These are phyloP conservation scores for Citrus cavaleriei DNA, from an alignment of 345 rosid genomes.

Conservation along the genomic window DNA sequence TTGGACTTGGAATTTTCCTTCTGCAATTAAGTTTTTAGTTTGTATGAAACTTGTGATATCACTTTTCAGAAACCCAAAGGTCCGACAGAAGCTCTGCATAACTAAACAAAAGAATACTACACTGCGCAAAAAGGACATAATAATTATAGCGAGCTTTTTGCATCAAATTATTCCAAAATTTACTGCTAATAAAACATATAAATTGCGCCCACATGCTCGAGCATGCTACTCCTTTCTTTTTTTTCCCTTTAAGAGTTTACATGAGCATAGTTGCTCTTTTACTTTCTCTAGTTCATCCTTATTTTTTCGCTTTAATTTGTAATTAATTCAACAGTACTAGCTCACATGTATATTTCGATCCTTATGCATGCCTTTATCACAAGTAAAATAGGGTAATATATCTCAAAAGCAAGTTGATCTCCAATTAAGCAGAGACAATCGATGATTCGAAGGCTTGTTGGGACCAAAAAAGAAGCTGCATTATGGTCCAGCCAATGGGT, in stretches of 20 bases:
- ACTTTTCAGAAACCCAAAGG: background rate
- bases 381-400: background rate
- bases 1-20: background rate
- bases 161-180: background rate
- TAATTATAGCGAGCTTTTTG: background rate
- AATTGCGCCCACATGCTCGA: background rate
- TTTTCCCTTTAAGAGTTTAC: background rate
- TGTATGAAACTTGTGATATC: background rate
- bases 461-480: slow-evolving; percentile 19
- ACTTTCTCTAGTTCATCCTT: background rate
- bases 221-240: background rate
- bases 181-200: background rate
- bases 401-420: background rate
- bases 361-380: background rate
- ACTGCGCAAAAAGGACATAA: background rate
- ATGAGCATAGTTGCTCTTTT: background rate
- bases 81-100: background rate
- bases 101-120: background rate
- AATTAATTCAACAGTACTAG: background rate
- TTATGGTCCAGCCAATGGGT: background rate
- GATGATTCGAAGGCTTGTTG: background rate
- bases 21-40: background rate
- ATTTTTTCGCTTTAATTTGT: no score
- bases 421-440: background rate
- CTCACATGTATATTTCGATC: background rate